phyloP scores from a whole-genome alignment of 805 yeast genomes.

The Candida qinlingensis region DNA sequence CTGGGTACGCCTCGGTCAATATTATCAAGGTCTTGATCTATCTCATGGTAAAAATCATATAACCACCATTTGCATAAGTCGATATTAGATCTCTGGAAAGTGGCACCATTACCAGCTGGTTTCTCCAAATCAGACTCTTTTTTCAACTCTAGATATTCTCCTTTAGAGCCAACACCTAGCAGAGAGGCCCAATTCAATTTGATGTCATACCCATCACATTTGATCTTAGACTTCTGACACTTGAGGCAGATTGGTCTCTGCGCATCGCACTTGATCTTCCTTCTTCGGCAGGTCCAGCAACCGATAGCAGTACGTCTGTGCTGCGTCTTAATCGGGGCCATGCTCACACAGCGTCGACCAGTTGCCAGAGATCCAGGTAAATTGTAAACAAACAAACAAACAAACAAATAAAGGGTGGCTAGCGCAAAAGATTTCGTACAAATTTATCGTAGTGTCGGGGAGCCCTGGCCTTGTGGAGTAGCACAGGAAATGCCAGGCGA shows the following conservation, averaged over 20 bases:
- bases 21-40: constrained; percentile 59
- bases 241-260: constrained; percentile 61
- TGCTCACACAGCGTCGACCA: neutral
- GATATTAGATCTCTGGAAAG: constrained; percentile 59
- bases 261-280: constrained; percentile 80
- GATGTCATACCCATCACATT: constrained; percentile 79
- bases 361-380: no score
- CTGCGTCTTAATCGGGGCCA: constrained; percentile 11
- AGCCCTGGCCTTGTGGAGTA: no score
- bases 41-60: constrained; percentile 55
- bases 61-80: constrained; percentile 37
- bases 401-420: no score
- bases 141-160: constrained; percentile 26
- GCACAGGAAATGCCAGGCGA: no score
- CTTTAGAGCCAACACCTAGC: constrained; percentile 33
- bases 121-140: constrained; percentile 28
- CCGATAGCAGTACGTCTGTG: constrained; percentile 59
- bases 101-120: neutral
- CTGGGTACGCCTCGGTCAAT: constrained; percentile 25
- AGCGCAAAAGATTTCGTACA: no score
- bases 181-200: constrained; percentile 71
- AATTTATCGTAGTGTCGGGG: no score
- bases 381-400: no score
- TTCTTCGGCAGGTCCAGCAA: constrained; percentile 82
- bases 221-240: constrained; percentile 58